phyloP scores from a whole-genome alignment of 805 yeast species.

The Ogataea kodamae region DNA sequence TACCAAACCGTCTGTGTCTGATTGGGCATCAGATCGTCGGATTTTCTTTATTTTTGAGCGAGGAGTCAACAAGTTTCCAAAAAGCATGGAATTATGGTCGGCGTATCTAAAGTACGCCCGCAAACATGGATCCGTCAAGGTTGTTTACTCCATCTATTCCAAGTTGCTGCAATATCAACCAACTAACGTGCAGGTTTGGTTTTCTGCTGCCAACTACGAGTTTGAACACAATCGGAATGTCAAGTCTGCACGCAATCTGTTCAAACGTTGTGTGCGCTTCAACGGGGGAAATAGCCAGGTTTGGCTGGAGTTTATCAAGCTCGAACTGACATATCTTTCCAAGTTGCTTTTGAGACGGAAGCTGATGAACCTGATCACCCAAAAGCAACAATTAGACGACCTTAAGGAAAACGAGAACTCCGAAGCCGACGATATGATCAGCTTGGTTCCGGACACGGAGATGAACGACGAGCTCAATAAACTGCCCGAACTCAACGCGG shows the following conservation, averaged over 20 bases:
- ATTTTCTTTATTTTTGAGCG: conserved; percentile 80
- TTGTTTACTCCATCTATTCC: conserved; percentile 72
- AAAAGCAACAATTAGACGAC: conserved; percentile 59
- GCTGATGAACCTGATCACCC: conserved; percentile 73
- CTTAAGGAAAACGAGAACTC: conserved; percentile 39
- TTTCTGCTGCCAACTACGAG: conserved; percentile 91
- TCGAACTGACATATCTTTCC: conserved; percentile 83
- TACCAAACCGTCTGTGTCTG: conserved; percentile 64
- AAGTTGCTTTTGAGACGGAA: conserved; percentile 80
- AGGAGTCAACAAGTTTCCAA: conserved; percentile 76
- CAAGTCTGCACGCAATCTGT: conserved; percentile 79
- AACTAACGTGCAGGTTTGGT: conserved; percentile 86
- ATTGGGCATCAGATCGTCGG: conserved; percentile 82
- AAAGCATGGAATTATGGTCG: conserved; percentile 74
- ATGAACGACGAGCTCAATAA: conserved; percentile 62
- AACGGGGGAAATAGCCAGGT: conserved; percentile 67
- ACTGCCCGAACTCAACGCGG: conserved; percentile 84
- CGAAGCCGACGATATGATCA: conserved; percentile 27
- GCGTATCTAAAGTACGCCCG: conserved; percentile 68
- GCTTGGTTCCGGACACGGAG: conserved; percentile 36
- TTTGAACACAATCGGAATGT: conserved; percentile 85
- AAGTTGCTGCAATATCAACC: conserved; percentile 84
- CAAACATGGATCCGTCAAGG: conserved; percentile 62
- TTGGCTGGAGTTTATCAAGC: conserved; percentile 84
- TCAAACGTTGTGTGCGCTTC: conserved; percentile 82